Base-by-base conservation (phyloP, 2,329 filamentous ascomycete species). In the Phaeomoniella chlamydospora region DNA sequence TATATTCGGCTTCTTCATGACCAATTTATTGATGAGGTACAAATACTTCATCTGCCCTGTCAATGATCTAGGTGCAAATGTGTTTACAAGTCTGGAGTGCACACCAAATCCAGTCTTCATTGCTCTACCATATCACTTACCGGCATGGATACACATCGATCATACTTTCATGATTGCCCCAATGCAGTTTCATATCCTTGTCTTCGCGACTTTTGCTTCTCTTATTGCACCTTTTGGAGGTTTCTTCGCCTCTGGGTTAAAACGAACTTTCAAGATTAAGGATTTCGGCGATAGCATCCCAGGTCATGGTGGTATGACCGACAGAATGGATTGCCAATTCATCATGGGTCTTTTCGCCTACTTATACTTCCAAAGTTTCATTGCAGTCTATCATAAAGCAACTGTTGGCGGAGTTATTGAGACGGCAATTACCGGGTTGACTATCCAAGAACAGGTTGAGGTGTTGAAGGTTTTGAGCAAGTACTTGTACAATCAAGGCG, bases 181-280 rank as follows among this genome's bases (percentile, higher is more conserved):
- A 1, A 86, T 98, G 61, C 88, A 96, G 57, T 78, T 94, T 53
- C 90, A 98, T 61, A 81, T 93, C 46, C 69, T 96, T 37, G 71
- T 84, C 36, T 79, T 96, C 50, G 85, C 85, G 12, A 86, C 86
- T 1, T 98, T 98, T 51, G 90, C 90, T 33, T 96, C 88, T 3
- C 71, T 98, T 26, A 94, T 98, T 49, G 90, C 90, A 5, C 90
- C 90, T 2, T 98, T 98, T 51, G 90, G 90, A 38, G 90, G 90
- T 18, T 98, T 98, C 72, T 98, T 98, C 55, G 90, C 90, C 3
- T 94, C 87, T 2, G 90, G 90, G 1, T 72, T 98, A 39, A 98
- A 98, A 72, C 83, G 90, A 18, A 94, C 88, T 3, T 98, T 98
- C 67, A 96, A 98, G 66, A 92, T 98, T 70, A 98, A 98, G 70